phyloP scores from a whole-genome alignment of 495 filamentous ascomycete genomes.

The Trichoderma reesei region DNA sequence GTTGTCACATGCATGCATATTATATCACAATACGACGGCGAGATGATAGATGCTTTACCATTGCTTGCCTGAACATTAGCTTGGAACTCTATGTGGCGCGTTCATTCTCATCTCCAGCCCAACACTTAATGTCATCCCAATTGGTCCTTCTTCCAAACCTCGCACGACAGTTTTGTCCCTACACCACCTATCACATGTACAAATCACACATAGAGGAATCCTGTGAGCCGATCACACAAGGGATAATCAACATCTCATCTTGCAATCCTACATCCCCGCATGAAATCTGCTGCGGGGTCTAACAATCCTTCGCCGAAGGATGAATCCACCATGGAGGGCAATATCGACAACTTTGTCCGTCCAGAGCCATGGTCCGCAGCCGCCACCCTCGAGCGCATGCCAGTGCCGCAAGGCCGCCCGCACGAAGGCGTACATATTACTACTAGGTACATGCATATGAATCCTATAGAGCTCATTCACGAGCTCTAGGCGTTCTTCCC shows the following conservation, averaged over 20 bases:
- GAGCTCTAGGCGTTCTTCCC: background rate
- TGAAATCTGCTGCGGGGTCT: too few relatives aligned
- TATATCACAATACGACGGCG: background rate
- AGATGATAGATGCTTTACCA: background rate
- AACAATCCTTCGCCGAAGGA: too few relatives aligned
- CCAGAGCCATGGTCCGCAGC: background rate
- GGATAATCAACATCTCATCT: background rate
- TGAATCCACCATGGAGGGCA: too few relatives aligned
- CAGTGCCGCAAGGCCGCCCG: background rate
- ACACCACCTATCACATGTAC: too few relatives aligned
- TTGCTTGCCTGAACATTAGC: too few relatives aligned
- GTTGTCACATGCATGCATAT: background rate
- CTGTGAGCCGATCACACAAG: background rate
- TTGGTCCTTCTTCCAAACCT: too few relatives aligned
- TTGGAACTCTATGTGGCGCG: too few relatives aligned
- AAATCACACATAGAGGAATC: too few relatives aligned
- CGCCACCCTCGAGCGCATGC: background rate
- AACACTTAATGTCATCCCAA: too few relatives aligned
- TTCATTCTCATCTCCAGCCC: too few relatives aligned
- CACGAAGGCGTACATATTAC: background rate
- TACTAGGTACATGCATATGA: background rate
- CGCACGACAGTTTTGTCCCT: too few relatives aligned
- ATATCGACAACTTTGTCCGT: too few relatives aligned
- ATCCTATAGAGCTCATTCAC: background rate
- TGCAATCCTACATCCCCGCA: background rate